Base-by-base conservation (phyloP, 2,329 filamentous ascomycete genomes). In the Scedosporium boydii region DNA sequence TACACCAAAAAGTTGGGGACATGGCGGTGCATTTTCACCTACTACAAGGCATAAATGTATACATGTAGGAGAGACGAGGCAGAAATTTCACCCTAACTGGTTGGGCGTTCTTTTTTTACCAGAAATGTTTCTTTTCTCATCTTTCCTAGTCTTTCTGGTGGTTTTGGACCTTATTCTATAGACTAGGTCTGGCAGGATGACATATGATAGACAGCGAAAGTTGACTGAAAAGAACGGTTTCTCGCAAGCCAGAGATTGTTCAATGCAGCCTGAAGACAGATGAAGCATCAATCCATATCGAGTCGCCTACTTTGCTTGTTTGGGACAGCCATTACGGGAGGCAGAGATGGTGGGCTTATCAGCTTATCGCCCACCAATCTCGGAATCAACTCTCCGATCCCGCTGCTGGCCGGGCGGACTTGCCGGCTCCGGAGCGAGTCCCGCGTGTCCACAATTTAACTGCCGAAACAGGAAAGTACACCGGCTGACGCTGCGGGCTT, bases 1-100 rank as follows among this genome's bases (percentile, higher is more conserved):
- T 51, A 10, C 26, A 51, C 51, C 27, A 46, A 46, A 51, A 60
- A 53, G 44, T 51, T 60, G 58, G 58, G 58, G 44, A 60, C 41
- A 60, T 21, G 34, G 41, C 14, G 58, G 42, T 29, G 58, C 48
- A 53, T 53, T 53, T 53, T 21, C 48, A 53, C 42, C 44, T 60
- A 34, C 26, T 34, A 34, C 48, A 21, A 59, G 18, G 57, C 18
- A 41, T 34, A 44, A 23, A 29, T 26, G 48, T 12, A 53, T 34
- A 21, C 23, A 21, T 53, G 21, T 41, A 59, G 29, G 57, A 16
- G 51, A 44, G 34, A 42, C 9, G 21, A 59, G 34, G 58, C n/a
- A 46, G 58, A 29, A 5, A 10, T 14, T 53, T 60, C 21, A 16
- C 21, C 58, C 58, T 53, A 23, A n/a, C 44, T 18, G 58, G 58